Conservation (phyloP, 441 rosid genomes). For the Breynia disticha region DNA sequence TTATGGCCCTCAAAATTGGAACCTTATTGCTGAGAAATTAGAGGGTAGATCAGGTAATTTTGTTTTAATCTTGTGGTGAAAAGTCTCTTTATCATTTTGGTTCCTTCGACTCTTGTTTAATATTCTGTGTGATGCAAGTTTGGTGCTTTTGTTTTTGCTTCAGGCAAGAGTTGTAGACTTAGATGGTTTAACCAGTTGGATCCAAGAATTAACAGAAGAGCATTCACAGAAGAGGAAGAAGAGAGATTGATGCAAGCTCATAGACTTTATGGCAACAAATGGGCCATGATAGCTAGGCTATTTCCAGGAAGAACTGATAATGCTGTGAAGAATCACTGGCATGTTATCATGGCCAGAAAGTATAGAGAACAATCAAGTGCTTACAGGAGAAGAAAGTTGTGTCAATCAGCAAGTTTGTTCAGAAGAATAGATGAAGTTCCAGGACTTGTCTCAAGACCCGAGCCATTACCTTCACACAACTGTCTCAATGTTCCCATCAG, state of each 20-base stretch:
- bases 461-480: slow-evolving; percentile 13
- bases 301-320: slow-evolving; percentile 89
- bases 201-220: slow-evolving; percentile 71
- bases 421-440: slow-evolving; percentile 28
- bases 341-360: slow-evolving; percentile 78
- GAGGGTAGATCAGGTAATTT: slow-evolving; percentile 75
- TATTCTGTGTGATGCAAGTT: background rate
- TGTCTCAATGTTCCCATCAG: slow-evolving; percentile 13
- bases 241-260: slow-evolving; percentile 80
- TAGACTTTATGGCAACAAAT: slow-evolving; percentile 74
- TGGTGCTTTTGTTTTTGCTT: background rate
- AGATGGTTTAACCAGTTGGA: slow-evolving; percentile 90
- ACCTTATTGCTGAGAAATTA: slow-evolving; percentile 72
- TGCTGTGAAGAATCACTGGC: slow-evolving; percentile 90
- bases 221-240: slow-evolving; percentile 76
- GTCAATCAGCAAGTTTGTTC: slow-evolving; percentile 20
- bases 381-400: slow-evolving; percentile 53
- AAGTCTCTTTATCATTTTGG: background rate
- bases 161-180: slow-evolving; percentile 79
- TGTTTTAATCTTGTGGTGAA: too few species aligned
- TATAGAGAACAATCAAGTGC: slow-evolving; percentile 66
- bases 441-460: slow-evolving; percentile 13
- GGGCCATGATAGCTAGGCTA: slow-evolving; percentile 88
- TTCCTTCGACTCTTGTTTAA: background rate
- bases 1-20: slow-evolving; percentile 90